Conservation (phyloP, 345 rosid genomes). For the Nephelium lappaceum region DNA sequence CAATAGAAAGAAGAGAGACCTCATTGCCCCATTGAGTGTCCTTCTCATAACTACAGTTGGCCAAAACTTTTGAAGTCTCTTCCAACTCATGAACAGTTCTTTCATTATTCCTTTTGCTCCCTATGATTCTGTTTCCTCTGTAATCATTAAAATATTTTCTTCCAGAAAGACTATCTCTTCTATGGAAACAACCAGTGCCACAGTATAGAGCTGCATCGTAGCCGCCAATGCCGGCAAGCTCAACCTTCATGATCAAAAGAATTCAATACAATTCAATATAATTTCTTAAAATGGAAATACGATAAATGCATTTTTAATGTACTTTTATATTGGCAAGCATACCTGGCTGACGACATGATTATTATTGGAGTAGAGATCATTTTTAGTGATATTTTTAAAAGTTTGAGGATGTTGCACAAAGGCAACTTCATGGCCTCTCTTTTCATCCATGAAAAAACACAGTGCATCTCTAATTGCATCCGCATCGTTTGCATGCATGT, state of each 20-base stretch:
- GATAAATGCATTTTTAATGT: too few species aligned
- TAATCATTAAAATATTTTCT: constrained; percentile 21
- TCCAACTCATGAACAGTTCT: constrained; percentile 29
- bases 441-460: constrained; percentile 56
- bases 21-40: constrained; percentile 54
- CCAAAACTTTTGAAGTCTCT: constrained; percentile 36
- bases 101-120: constrained; percentile 4
- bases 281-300: not conserved
- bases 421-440: constrained; percentile 42
- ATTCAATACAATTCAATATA: not conserved
- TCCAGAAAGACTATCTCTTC: constrained; percentile 40
- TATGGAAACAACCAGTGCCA: constrained; percentile 47
- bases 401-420: constrained; percentile 45
- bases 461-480: constrained; percentile 43
- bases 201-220: constrained; percentile 30
- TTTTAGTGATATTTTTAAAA: constrained; percentile 34
- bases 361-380: constrained; percentile 38
- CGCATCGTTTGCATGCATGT: constrained; percentile 54
- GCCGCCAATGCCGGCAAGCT: constrained; percentile 34
- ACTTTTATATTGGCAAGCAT: not conserved
- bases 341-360: constrained; percentile 22
- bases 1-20: constrained; percentile 25
- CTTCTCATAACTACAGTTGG: constrained; percentile 38
- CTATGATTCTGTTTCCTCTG: not conserved
- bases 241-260: constrained; percentile 25